Evolutionary conservation across 352 stramenopile genomes (phyloP), one percentile per base, ranked within the genome.

Genomic region (Aphanomyces cochlioides): DNA sequence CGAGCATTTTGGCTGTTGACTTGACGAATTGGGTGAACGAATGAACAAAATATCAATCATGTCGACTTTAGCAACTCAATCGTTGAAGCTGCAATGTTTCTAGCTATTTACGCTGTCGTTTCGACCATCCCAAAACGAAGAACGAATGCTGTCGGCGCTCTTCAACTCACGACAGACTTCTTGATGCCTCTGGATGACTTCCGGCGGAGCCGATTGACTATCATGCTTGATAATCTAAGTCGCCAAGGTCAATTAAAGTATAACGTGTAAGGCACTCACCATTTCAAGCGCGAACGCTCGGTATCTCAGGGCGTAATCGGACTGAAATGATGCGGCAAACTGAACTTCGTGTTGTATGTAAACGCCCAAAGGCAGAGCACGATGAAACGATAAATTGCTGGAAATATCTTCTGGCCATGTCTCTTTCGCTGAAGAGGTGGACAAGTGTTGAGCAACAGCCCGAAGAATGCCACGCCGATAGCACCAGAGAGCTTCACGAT

Each of bases 401-500:
- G 28, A 28, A 28, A 28, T 0, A 28, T 28, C 28, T 28, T 28
- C 28, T 28, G 28, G 28, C 28, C 28, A 28, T 28, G 28, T 28
- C 28, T 28, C 28, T 28, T 28, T 28, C 28, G 28, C 28, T 28
- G 28, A 28, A 28, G 28, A 28, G 28, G 28, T 28, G 28, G 28
- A 28, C 28, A 28, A 28, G 28, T 28, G 50, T 53, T 15, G 6
- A 12, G 54, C 54, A 7, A 41, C n/a, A 37, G 28, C 47, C 4
- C 90, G 77, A 34, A 90, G 53, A 13, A 92, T 69, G 34, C 84
- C 90, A 38, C 86, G 84, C 41, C 86, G 84, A 70, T 94, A 82
- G 59, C 85, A 94, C 84, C 86, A 94, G 0, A 92, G 75, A 39
- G 84, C 80, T 60, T 94, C 86, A 58, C 90, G 79, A 0, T 69